Evolutionary conservation across 768 basidiomycete genomes (phyloP), one percentile per base, ranked within the genome.

Genomic region (Suillus subalutaceus): DNA sequence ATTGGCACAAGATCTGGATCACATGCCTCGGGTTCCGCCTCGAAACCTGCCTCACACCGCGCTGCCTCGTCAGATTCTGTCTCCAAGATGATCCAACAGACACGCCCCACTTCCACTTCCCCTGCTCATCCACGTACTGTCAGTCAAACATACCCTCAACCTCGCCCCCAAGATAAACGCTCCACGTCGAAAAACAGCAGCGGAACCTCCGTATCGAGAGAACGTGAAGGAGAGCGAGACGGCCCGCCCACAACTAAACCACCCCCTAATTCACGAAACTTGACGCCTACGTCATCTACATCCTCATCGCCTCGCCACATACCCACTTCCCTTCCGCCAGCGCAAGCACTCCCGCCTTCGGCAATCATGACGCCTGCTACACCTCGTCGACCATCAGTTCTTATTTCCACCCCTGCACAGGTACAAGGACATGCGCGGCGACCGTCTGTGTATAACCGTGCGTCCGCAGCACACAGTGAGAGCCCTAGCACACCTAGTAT

Each of bases 231-330:
- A 32, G 69, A 66, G 6, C 69, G 53, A 4, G 72, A 70, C 10
- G 72, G 63, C 7, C 63, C 67, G 1, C 63, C n/a, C 5, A 60
- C 67, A 2, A 74, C 70, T 46, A 78, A 77, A 37, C 74, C 72
- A 0, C 76, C 76, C 0, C 77, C 76, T 32, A 77, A 79, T 35
- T 81, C 85, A 18, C 84, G 84, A 37, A 82, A 78, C 62, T 74
- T 84, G 58, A 89, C 88, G 0, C 88, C 88, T 2, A 79, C 76
- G 0, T 89, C 88, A 0, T 89, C 88, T 0, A 81, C 82, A 41
- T 79, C 86, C 1, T 84, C 88, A 1, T 90, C 88, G 15, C 88
- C 88, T 0, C 81, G 81, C 15, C 84, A 83, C 66, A 63, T 76
- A 0, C 72, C 82, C 1, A 37, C 67, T 5, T 67, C 78, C 1